Evolutionary conservation across 306 rosid species (phyloP).

Genomic region (Gynostemma pentaphyllum): DNA sequence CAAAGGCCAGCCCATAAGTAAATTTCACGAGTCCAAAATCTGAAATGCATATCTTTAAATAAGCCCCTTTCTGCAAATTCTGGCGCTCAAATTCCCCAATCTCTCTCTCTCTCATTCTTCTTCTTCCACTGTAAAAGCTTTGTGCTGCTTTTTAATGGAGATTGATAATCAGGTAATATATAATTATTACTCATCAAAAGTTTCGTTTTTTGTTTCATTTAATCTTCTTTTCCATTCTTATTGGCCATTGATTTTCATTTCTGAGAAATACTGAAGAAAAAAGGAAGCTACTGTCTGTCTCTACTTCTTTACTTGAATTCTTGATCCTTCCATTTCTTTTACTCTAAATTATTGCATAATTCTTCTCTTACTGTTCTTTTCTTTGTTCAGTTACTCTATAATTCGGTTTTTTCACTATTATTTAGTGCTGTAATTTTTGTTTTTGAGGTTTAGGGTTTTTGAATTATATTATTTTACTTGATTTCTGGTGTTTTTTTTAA

Average conservation of each 20-base stretch:
- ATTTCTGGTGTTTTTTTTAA: neutral
- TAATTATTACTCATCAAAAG: neutral
- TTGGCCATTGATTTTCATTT: neutral
- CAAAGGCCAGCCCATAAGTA: too few relatives aligned
- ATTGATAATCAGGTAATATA: neutral
- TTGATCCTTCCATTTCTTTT: neutral
- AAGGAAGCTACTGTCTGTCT: too few relatives aligned
- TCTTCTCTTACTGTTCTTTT: neutral
- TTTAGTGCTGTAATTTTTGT: neutral
- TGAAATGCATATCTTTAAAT: neutral
- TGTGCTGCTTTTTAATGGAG: neutral
- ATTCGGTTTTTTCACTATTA: neutral
- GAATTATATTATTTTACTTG: neutral
- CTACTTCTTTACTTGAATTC: neutral
- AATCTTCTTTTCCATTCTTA: neutral
- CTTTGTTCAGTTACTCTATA: neutral
- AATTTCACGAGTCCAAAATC: neutral
- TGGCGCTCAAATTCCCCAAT: conserved; percentile 7
- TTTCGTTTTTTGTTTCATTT: neutral
- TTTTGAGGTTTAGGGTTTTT: neutral
- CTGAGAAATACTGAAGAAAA: neutral
- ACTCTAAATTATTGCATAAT: neutral
- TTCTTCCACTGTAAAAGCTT: neutral
- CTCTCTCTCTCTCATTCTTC: neutral
- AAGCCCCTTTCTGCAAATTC: neutral